Evolutionary conservation across 148 eudicot species (phyloP), one percentile per base, ranked within the genome.

Genomic region (Euryodendron excelsum): DNA sequence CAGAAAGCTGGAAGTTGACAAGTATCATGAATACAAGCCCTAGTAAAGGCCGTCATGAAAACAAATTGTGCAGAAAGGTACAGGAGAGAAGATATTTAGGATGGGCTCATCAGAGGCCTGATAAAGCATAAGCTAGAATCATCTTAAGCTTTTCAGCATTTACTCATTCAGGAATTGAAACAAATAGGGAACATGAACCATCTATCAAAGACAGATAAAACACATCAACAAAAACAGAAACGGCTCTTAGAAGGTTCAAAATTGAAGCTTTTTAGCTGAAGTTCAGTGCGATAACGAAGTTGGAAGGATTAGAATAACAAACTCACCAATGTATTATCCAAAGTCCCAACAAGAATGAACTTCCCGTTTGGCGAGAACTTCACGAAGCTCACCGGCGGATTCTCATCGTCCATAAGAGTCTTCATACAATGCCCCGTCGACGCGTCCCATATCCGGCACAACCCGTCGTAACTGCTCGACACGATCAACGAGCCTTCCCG

Each of bases 401-500:
- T 92, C 77, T 93, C 98, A 75, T 96, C 99, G 80, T 96, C 99
- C 72, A 96, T 93, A 80, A 93, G 75, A 41, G 98, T 96, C 88
- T 96, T 96, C 75, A 89, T 78, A 90, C 99, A 96, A 85, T 96
- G 99, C 3, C 99, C 99, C 23, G 99, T 96, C 0, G 88, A 85
- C 70, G 92, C 92, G 77, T 93, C 98, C 99, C 99, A 96, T 80
- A 93, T 87, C 88, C 98, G 80, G 72, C 98, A 96, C 82, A 96
- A 73, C 63, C 98, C 98, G 80, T 96, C 98, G 68, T 90, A 93
- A 44, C 98, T 93, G 52, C 98, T 90, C 20, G 98, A 91, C 59
- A 93, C 98, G 45, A 96, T 89, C 87, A 96, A 33, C 7, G 88
- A 53, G 2, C 99, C 98, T 17, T 93, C 99, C 20, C 85, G 85